These are phyloP conservation scores for Komagataella pastoris DNA, from an alignment of 805 yeast species.

Conservation along the genomic window DNA sequence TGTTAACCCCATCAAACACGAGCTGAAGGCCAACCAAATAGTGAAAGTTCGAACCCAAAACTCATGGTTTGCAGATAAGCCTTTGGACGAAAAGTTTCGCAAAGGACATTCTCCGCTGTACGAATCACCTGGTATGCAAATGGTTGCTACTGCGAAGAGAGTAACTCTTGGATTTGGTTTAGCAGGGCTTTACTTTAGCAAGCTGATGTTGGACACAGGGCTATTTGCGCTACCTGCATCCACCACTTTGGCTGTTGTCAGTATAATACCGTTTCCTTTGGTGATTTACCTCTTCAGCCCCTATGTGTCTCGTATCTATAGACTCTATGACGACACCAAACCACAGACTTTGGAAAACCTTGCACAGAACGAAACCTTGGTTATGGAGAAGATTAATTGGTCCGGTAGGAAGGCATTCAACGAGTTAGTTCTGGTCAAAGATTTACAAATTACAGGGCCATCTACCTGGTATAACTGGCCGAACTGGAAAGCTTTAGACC, in stretches of 20 bases:
- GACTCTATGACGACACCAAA: conserved; percentile 50
- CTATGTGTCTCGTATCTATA: conserved; percentile 58
- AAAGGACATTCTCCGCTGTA: conserved; percentile 52
- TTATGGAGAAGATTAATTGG: conserved; percentile 53
- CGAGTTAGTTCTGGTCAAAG: conserved; percentile 38
- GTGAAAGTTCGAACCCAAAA: conserved; percentile 17
- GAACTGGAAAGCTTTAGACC: conserved; percentile 29
- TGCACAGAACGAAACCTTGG: conserved; percentile 44
- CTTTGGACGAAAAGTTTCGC: conserved; percentile 37
- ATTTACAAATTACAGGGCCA: conserved; percentile 22
- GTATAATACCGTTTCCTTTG: conserved; percentile 44
- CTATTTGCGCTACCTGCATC: conserved; percentile 39
- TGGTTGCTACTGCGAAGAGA: conserved; percentile 50
- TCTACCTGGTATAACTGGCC: conserved; percentile 32
- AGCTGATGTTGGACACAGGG: conserved; percentile 38
- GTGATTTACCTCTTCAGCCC: conserved; percentile 42
- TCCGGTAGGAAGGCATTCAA: conserved; percentile 58
- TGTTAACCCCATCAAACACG: conserved; percentile 4
- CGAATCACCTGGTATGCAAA: conserved; percentile 46
- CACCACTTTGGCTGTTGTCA: conserved; percentile 22
- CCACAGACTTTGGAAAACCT: conserved; percentile 57
- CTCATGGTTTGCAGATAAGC: conserved; percentile 11
- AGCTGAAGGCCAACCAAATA: conserved; percentile 2
- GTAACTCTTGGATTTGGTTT: conserved; percentile 48
- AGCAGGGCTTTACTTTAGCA: conserved; percentile 49